These are phyloP conservation scores for Symbiotaphrina buchneri DNA, from an alignment of 495 filamentous ascomycete species.

Conservation along the genomic window DNA sequence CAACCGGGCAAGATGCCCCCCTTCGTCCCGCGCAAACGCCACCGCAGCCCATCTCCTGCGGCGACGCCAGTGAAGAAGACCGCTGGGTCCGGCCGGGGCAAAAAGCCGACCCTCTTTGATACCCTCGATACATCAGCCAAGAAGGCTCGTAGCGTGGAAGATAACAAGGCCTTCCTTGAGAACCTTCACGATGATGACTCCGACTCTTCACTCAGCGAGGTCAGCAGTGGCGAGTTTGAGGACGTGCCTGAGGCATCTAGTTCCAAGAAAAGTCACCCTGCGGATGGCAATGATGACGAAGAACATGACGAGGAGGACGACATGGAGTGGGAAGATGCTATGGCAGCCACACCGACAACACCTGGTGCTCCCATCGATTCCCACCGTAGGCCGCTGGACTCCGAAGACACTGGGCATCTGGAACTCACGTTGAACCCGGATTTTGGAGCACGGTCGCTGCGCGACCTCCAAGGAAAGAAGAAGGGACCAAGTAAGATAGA, in stretches of 20 bases:
- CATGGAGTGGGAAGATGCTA: constrained; percentile 6
- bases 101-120: constrained; percentile 6
- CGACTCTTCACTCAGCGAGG: constrained; percentile 3
- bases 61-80: neutral
- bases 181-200: neutral
- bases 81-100: neutral
- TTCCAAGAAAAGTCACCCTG: neutral
- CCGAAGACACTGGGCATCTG: constrained; percentile 29
- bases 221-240: constrained; percentile 2
- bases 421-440: constrained; percentile 52
- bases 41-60: neutral
- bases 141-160: constrained; percentile 2
- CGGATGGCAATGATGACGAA: neutral
- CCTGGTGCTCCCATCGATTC: too few species aligned
- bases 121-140: neutral
- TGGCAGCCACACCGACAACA: constrained; percentile 1
- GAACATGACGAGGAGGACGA: constrained; percentile 1
- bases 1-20: constrained; percentile 1
- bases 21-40: constrained; percentile 3
- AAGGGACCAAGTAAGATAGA: constrained; percentile 75
- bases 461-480: constrained; percentile 42
- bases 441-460: constrained; percentile 19
- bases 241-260: neutral
- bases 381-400: constrained; percentile 11
- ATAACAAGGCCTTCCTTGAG: constrained; percentile 5